Evolutionary conservation across 106 monocot genomes (phyloP), one percentile per base, ranked within the genome.

Genomic region (Acanthochlamys bracteata): DNA sequence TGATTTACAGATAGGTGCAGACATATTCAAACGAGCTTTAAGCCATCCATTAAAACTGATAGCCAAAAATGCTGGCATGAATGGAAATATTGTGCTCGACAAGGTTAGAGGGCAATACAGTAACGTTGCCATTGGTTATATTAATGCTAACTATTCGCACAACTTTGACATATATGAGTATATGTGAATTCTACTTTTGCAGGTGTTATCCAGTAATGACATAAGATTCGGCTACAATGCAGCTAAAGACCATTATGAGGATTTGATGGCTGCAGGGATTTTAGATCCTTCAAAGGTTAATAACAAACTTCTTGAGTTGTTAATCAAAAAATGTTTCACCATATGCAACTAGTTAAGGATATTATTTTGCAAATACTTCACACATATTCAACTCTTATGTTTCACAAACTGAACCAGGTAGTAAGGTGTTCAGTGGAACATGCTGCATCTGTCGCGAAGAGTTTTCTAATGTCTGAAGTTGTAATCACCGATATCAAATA

Each of bases 201-300:
- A 93, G 93, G 73, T 93, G 25, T 71, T 93, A 52, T 75, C 85
- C 17, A 69, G 51, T 26, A 39, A 67, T 69, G 76, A 89, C 66
- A 33, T 64, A 22, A 86, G 64, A 24, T 93, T 76, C 69, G 93
- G 93, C 24, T 93, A 93, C 46, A 93, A 93, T 79, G 93, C 93
- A 61, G 93, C 93, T 57, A 89, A 68, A 57, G 75, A 86, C 51
- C 57, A 78, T 67, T 93, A 78, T 40, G 93, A 93, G 59, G 89
- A 89, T 57, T 69, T 93, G 74, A 89, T 89, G 62, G 76, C 78
- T 76, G 82, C 78, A 64, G 85, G 93, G 69, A 93, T 93, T 66
- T 61, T 93, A 74, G 93, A 93, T 49, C 85, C 93, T 43, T 61
- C 89, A 47, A 93, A 93, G 83, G 93, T 85, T n/a, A n/a, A 74